Conservation (phyloP, 768 basidiomycete species). For the Lactarius pseudohatsudake region DNA sequence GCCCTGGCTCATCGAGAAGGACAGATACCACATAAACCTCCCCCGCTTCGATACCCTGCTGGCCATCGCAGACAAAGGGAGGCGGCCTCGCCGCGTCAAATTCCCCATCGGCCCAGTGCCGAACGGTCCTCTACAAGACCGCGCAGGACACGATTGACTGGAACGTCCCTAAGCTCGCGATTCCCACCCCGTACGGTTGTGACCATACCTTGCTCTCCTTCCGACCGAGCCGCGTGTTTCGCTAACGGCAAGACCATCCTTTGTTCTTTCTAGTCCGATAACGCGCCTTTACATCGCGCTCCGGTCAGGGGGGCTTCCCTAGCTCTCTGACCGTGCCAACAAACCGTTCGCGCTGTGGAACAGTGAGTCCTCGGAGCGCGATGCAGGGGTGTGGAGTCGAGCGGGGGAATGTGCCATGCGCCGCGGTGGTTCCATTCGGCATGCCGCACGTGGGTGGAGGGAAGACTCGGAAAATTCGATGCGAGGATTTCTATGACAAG, state of each 20-base stretch:
- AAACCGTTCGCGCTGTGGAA: background rate
- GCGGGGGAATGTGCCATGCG: background rate
- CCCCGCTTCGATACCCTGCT: constrained; percentile 18
- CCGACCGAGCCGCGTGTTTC: background rate
- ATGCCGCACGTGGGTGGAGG: background rate
- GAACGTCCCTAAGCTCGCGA: constrained; percentile 17
- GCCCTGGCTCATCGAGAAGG: constrained; percentile 13
- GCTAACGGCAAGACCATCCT: background rate
- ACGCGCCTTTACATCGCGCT: background rate
- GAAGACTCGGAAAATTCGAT: background rate
- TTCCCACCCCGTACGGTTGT: constrained; percentile 15
- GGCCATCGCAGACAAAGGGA: constrained; percentile 20
- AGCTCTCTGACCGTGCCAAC: background rate
- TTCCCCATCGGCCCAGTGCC: constrained; percentile 16
- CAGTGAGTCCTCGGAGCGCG: background rate
- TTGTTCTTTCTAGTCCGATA: constrained; percentile 2
- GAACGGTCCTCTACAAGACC: constrained; percentile 22
- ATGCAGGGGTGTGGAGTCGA: background rate
- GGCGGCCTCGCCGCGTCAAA: constrained; percentile 10
- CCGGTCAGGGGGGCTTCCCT: background rate
- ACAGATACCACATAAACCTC: constrained; percentile 11
- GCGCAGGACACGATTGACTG: constrained; percentile 17
- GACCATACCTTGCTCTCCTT: background rate
- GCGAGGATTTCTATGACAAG: background rate
- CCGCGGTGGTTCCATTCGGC: background rate